Evolutionary conservation across 306 rosid species (phyloP), one percentile per base, ranked within the genome.

Genomic region (Castanospermum australe): DNA sequence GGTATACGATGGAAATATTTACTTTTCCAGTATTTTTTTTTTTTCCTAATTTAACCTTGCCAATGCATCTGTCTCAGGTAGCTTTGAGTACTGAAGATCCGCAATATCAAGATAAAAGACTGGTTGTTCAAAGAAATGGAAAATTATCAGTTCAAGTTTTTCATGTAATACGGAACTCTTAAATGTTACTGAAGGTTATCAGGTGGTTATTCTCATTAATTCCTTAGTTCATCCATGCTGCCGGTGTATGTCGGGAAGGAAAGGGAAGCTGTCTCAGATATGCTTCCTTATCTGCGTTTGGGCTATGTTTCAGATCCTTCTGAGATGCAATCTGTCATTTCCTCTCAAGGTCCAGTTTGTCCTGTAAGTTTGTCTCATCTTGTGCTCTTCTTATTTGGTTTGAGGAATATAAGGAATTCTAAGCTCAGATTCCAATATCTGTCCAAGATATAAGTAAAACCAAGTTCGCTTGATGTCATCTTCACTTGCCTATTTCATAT

Each of bases 261-360:
- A 84, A 93, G 85, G 69, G 96, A 90, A 86, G 90, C 94, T 36
- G 85, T 95, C 71, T 60, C 73, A 13, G 96, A 95, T 60, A 91
- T 95, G 94, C 92, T 95, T 85, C 99, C 94, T 35, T 93, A 95
- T 84, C 63, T 95, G 70, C 94, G 98, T 44, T 80, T 95, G 79
- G 98, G 99, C 63, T 95, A 93, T 89, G 96, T 95, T 82, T 77
- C 99, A 56, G 98, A 95, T 92, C 94, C 98, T 82, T 91, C 97
- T 38, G 98, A 91, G 78, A 91, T 95, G 98, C 88, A 91, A 24
- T 93, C 97, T 78, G 99, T 95, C 50, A 85, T 93, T 79, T 95
- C 99, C 77, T 95, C 99, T 75, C 98, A 86, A 82, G 99, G 99
- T 78, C 99, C 99, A 76, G 51, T 95, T 86, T 95, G 99, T 82